These are phyloP conservation scores for Tuber calosporum DNA, from an alignment of 495 filamentous ascomycete genomes.

Conservation along the genomic window DNA sequence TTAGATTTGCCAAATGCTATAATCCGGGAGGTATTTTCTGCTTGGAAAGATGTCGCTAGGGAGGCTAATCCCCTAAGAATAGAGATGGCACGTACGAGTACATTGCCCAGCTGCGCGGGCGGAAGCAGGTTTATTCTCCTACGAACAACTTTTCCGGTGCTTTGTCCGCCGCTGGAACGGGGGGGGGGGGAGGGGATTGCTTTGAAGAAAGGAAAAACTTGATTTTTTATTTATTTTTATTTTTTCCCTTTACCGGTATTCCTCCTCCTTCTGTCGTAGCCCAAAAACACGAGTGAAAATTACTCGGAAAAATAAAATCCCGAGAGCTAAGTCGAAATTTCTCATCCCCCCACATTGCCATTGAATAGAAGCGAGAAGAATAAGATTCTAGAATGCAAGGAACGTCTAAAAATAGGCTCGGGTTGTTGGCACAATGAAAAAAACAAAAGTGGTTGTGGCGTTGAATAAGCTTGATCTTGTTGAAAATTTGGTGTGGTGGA, in stretches of 20 bases:
- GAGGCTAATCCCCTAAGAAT: background rate
- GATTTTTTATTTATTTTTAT: no score
- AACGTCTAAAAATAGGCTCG: background rate
- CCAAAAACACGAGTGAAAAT: background rate
- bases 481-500: background rate
- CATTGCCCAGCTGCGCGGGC: background rate
- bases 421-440: background rate
- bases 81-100: background rate
- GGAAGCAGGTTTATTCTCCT: background rate
- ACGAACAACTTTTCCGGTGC: background rate
- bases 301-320: slow-evolving; percentile 5
- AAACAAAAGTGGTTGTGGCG: background rate
- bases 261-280: background rate
- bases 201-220: background rate
- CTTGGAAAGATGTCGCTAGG: background rate
- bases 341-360: background rate
- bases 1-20: background rate
- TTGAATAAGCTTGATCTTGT: background rate
- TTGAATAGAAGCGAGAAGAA: background rate
- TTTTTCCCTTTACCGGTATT: no score
- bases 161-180: background rate
- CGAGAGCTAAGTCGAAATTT: background rate
- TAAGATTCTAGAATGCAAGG: background rate
- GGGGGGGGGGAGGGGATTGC: background rate
- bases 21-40: background rate